Conservation (phyloP, 2,329 filamentous ascomycete genomes). For the Onygena corvina region DNA sequence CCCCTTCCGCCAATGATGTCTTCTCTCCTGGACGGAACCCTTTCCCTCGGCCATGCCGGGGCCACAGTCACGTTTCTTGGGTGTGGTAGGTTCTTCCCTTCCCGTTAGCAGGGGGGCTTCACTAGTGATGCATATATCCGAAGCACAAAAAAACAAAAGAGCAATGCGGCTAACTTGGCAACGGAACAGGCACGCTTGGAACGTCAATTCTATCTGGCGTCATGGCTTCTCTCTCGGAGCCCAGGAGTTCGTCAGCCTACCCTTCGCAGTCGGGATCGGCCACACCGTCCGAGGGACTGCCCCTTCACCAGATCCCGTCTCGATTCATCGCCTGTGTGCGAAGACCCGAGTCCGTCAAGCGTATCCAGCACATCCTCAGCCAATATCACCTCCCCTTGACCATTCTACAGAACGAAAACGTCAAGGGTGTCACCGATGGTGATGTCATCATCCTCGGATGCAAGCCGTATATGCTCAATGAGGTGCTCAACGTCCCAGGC, state of each 20-base stretch:
- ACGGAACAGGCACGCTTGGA: slow-evolving; percentile 61
- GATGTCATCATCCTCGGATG: slow-evolving; percentile 68
- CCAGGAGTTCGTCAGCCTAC: slow-evolving; percentile 30
- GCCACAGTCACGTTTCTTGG: slow-evolving; percentile 52
- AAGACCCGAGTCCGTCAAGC: slow-evolving; percentile 54
- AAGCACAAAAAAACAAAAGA: slow-evolving; percentile 4
- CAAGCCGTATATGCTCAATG: slow-evolving; percentile 63
- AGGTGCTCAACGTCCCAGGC: slow-evolving; percentile 54
- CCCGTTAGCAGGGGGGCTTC: not conserved
- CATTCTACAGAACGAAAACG: slow-evolving; percentile 60
- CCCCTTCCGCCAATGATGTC: not conserved
- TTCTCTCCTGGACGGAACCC: not conserved
- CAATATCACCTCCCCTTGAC: slow-evolving; percentile 51
- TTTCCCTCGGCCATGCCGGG: not conserved
- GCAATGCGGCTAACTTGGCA: slow-evolving; percentile 4
- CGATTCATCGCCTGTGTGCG: slow-evolving; percentile 73
- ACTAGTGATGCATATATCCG: slow-evolving; percentile 2
- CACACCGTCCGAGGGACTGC: slow-evolving; percentile 25
- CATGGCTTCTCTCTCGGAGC: slow-evolving; percentile 53
- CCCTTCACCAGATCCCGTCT: slow-evolving; percentile 51
- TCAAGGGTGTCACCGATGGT: slow-evolving; percentile 52
- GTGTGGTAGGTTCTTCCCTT: slow-evolving; percentile 48
- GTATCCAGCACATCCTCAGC: slow-evolving; percentile 54
- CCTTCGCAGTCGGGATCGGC: slow-evolving; percentile 30
- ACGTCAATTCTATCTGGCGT: slow-evolving; percentile 74